A percentile compares a stretch with the other conserved stretches of the same genome.
Conservation (phyloP, 331 rosid genomes). For the Stylosanthes scabra region DNA sequence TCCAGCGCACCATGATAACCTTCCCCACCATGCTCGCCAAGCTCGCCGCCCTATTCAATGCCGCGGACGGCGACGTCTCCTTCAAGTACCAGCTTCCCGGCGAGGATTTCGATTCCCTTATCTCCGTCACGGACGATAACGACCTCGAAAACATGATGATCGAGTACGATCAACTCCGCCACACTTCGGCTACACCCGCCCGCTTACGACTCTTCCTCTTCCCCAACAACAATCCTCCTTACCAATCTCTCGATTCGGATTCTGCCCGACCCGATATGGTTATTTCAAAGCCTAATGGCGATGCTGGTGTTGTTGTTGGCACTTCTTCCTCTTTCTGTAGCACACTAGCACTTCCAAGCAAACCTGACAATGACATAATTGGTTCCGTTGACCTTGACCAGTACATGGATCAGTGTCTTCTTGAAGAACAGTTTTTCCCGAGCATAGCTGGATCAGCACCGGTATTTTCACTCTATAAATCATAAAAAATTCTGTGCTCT, state of each 20-base stretch:
- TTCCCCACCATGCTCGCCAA: not conserved
- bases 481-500: no score
- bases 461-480: no score
- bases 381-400: no score
- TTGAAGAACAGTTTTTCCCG: no score
- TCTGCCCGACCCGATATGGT: constrained; percentile 35
- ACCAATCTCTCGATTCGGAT: no score
- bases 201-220: not conserved
- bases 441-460: no score
- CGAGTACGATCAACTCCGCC: not conserved
- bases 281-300: constrained; percentile 52
- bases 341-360: no score
- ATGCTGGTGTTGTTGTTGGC: not conserved
- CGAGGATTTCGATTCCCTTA: not conserved
- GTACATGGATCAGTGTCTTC: no score
- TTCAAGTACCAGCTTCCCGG: not conserved
- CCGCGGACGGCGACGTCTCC: not conserved
- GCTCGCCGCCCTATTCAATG: not conserved
- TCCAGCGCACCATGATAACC: not conserved
- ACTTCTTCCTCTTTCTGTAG: no score
- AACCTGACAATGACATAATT: no score
- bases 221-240: not conserved
- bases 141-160: not conserved
- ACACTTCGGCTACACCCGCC: not conserved
- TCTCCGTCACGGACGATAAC: not conserved